Percentiles rank a stretch among this genome's conserved stretches.
These are phyloP conservation scores for Diphasiastrum complanatum DNA, from an alignment of 83 land plant species.

Conservation along the genomic window DNA sequence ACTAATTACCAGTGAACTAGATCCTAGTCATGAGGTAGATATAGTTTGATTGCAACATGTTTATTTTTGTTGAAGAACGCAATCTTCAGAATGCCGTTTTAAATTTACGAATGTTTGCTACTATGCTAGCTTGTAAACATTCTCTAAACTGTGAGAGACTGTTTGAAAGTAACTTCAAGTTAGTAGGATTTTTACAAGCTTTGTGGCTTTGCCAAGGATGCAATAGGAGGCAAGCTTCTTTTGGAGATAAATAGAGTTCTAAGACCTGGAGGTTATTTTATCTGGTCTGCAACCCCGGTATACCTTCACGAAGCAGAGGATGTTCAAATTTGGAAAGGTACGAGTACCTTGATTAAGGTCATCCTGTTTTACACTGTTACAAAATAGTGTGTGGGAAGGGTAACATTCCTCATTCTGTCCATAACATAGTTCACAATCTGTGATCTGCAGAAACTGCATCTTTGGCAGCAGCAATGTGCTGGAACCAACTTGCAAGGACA, in stretches of 20 bases:
- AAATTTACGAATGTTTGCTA: too few species aligned
- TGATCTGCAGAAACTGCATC: background rate
- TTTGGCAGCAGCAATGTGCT: slow-evolving; percentile 6
- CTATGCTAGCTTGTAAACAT: background rate
- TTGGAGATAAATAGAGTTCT: slow-evolving; percentile 69
- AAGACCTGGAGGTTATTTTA: slow-evolving; percentile 78
- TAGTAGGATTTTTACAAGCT: too few species aligned
- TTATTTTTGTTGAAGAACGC: too few species aligned
- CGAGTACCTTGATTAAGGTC: background rate
- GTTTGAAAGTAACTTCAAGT: too few species aligned
- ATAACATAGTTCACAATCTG: background rate
- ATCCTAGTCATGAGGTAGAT: too few species aligned
- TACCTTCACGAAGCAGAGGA: slow-evolving; percentile 66
- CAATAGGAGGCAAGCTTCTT: slow-evolving; percentile 59
- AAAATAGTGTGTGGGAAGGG: too few species aligned
- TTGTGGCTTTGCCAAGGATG: background rate
- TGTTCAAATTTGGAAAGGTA: slow-evolving; percentile 78
- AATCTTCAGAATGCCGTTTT: too few species aligned
- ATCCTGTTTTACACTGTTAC: background rate
- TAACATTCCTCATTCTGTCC: too few species aligned
- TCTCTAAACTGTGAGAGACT: too few species aligned
- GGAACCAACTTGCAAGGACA: slow-evolving; percentile 6
- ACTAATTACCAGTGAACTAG: too few species aligned
- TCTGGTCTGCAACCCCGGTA: slow-evolving; percentile 90
- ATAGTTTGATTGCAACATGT: too few species aligned